Evolutionary conservation across 2,329 filamentous ascomycete species (phyloP).

Genomic region (Alternaria ventricosa): DNA sequence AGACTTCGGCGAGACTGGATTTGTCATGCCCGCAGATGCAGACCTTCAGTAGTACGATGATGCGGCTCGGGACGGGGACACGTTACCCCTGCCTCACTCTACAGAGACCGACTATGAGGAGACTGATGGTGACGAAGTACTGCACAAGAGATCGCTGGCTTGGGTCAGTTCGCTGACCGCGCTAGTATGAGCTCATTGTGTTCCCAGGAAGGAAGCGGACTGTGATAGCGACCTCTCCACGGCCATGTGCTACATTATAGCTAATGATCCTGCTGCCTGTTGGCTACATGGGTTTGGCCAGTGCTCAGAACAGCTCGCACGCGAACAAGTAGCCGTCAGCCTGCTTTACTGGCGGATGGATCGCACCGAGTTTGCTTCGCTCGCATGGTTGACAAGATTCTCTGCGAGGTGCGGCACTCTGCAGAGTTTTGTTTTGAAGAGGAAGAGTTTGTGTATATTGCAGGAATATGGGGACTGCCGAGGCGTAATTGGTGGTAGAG

Average conservation of each 20-base stretch:
- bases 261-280: background rate
- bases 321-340: background rate
- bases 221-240: background rate
- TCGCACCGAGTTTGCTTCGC: background rate
- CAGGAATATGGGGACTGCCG: background rate
- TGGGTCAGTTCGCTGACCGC: background rate
- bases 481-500: background rate
- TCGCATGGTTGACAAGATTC: background rate
- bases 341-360: background rate
- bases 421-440: background rate
- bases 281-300: background rate
- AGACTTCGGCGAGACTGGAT: conserved; percentile 55
- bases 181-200: background rate
- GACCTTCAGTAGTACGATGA: conserved; percentile 37
- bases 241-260: background rate
- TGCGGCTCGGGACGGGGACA: background rate
- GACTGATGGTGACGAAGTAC: background rate
- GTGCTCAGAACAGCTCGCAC: background rate
- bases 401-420: background rate
- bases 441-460: background rate
- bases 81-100: background rate
- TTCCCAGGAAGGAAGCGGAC: background rate
- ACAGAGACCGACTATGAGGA: background rate
- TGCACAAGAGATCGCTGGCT: background rate
- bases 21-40: conserved; percentile 56